phyloP scores from a whole-genome alignment of 169 alveolate genomes.

The Plasmodium vivax region DNA sequence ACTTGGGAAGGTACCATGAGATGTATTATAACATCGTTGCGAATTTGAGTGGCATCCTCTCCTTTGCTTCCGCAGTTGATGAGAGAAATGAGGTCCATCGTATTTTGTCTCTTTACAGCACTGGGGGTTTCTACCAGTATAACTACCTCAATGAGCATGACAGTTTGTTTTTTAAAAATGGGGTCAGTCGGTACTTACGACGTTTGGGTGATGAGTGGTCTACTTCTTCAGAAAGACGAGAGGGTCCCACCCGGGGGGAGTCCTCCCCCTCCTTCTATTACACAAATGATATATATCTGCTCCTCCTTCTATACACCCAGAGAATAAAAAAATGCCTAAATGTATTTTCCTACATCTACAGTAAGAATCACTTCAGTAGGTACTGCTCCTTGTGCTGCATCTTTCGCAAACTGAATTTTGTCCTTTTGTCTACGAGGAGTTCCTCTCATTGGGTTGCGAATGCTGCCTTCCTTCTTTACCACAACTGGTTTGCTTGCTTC shows the following conservation, averaged over 20 bases:
- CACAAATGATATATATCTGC: slow-evolving; percentile 39
- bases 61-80: slow-evolving; percentile 18
- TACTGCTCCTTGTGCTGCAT: slow-evolving; percentile 12
- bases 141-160: slow-evolving; percentile 60
- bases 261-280: neutral
- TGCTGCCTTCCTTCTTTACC: slow-evolving; percentile 1
- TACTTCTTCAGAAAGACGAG: neutral
- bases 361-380: slow-evolving; percentile 32
- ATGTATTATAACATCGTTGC: slow-evolving; percentile 25
- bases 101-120: slow-evolving; percentile 13
- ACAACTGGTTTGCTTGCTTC: slow-evolving; percentile 24
- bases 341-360: slow-evolving; percentile 34
- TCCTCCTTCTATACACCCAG: slow-evolving; percentile 32
- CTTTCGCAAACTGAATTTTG: slow-evolving; percentile 8
- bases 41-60: slow-evolving; percentile 27
- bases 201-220: slow-evolving; percentile 1
- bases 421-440: neutral
- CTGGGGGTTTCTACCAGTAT: slow-evolving; percentile 13
- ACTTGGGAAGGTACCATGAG: slow-evolving; percentile 17
- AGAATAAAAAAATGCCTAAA: slow-evolving; percentile 41
- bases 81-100: neutral
- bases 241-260: neutral
- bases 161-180: slow-evolving; percentile 33
- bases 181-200: neutral
- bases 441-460: neutral